These are phyloP conservation scores for Choiromyces venosus DNA, from an alignment of 495 filamentous ascomycete species.

Conservation along the genomic window DNA sequence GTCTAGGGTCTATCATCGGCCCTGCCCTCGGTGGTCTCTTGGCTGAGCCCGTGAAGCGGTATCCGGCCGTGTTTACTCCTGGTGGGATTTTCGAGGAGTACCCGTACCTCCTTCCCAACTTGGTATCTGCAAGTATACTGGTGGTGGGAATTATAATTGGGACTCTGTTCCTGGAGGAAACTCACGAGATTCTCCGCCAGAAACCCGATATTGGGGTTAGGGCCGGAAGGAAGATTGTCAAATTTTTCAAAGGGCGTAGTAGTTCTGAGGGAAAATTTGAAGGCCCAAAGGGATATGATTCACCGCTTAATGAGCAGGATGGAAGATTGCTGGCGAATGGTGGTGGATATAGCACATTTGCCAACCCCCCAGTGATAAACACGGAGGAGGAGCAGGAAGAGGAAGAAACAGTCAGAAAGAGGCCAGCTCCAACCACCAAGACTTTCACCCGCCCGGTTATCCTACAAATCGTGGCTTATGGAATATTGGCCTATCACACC, in stretches of 20 bases:
- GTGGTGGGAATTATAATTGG: constrained; percentile 73
- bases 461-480: constrained; percentile 78
- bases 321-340: constrained; percentile 19
- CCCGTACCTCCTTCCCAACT: constrained; percentile 88
- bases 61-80: constrained; percentile 67
- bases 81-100: constrained; percentile 74
- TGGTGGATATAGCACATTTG: constrained; percentile 21
- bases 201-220: constrained; percentile 70
- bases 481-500: constrained; percentile 88
- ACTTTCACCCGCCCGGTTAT: constrained; percentile 77
- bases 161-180: constrained; percentile 89
- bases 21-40: constrained; percentile 84
- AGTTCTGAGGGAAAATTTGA: constrained; percentile 56
- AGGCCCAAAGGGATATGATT: constrained; percentile 39
- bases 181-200: constrained; percentile 75
- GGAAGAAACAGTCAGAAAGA: constrained; percentile 36
- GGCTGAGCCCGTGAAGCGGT: constrained; percentile 75
- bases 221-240: constrained; percentile 67
- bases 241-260: constrained; percentile 43
- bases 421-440: constrained; percentile 43
- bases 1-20: constrained; percentile 84
- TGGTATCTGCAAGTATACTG: constrained; percentile 79
- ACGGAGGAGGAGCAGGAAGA: constrained; percentile 26
- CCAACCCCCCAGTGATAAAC: not conserved
- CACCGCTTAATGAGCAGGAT: constrained; percentile 36